Base-by-base conservation (phyloP, 257 asterid species). In the Schizonepeta tenuifolia region DNA sequence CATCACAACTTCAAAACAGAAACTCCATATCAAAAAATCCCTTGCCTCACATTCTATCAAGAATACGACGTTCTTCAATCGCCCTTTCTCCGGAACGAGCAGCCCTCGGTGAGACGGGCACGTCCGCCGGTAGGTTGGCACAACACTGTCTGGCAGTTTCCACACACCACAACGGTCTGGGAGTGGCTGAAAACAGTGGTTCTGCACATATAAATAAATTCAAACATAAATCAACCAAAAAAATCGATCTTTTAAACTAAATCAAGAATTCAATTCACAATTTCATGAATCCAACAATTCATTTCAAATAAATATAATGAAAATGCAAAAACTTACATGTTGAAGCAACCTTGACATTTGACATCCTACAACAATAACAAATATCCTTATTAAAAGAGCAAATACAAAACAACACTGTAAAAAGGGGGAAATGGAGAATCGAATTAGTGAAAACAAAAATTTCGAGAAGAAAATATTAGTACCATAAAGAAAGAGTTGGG, bases 341-440 rank as follows among this genome's bases (percentile, higher is more conserved):
- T 86, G 40, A 88, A 86, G 83, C 90, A 88, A 33, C 90, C 95
- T 67, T 86, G 90, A 13, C 89, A 88, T 72, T 86, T 86, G 6
- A 88, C 92, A 38, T 72, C 76, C 69, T 63, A 20, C 20, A 11
- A 63, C 63, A 55, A 22, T 50, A 11, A 20, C 9, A 5, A 10
- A 6, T 6, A 40, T 55, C 8, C 8, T 18, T 18, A 51, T 9
- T 51, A 18, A 51, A 17, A 50, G 0, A 28, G 7, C 10, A 15
- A 0, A 51, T 18, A 3, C 12, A 18, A 18, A 51, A 18, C 5
- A 51, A 20, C 8, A 12, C 13, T 4, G n/a, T 21, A 53, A 20
- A 20, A 53, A 53, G 2, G 13, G 4, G 24, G 1, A 54, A 21
- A 3, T 55, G 3, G 3, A 55, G 0, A 13, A 55, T 55, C 38